Evolutionary conservation across 2,329 filamentous ascomycete genomes (phyloP), one percentile per base, ranked within the genome.

Genomic region (Pseudohalonectria lignicola): DNA sequence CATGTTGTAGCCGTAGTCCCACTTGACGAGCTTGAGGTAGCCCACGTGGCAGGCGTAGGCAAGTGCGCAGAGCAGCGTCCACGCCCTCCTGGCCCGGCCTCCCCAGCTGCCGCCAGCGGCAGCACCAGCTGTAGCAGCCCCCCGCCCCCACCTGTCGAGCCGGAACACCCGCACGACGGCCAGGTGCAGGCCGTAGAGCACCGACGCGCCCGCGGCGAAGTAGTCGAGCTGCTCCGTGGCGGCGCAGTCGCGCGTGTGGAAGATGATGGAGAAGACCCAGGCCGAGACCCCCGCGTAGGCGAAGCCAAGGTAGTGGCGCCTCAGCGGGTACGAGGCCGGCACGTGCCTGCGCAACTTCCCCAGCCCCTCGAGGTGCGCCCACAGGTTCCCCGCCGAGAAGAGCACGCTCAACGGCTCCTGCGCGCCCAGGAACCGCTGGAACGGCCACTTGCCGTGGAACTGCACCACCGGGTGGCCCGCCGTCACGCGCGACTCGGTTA

Each of bases 1-100:
- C 87, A 98, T 96, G 57, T 98, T 98, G 64, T 98, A 98, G 5
- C 82, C 83, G 57, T 98, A 98, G 59, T 96, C 84, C 84, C 92
- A 98, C 15, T 71, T 67, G 67, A 88, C 85, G 48, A 86, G 76
- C 53, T 82, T 86, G 39, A 98, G 69, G 57, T 94, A 98, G 33
- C 67, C 72, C 34, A 95, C 77, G 55, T 98, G 92, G 39, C 73
- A 64, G 19, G 69, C 53, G 58, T 94, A 98, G 37, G 94, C 61
- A 12, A 62, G 45, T 19, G 75, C 56, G 55, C 92, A 98, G 7
- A 85, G 47, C 11, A 69, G 52, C 1, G 86, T 88, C 90, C 88
- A 96, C 17, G 75, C 54, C 34, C 82, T 69, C 39, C 92, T 18
- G 13, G 67, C 35, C 86, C 36, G 60, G 12, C 20, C 20, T 16